Percentiles rank a stretch among this genome's conserved stretches.
Conservation (phyloP, 1,284 basidiomycete species). For the Rhodotorula mucilaginosa region DNA sequence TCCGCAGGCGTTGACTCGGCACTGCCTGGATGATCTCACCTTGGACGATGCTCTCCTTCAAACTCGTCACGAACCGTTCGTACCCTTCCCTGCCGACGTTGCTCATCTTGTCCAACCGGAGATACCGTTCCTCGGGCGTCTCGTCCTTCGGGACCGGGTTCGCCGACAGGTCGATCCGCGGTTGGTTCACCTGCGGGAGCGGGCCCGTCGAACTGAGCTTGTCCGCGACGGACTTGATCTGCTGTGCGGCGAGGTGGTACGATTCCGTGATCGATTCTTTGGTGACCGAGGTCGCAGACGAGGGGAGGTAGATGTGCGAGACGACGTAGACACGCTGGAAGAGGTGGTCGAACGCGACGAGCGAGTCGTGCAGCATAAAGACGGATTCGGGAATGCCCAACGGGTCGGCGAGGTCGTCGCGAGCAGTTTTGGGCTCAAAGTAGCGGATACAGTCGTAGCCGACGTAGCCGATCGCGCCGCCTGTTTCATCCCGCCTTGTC, state of each 20-base stretch:
- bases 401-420: conserved; percentile 63
- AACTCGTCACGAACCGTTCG: conserved; percentile 81
- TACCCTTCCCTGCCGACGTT: conserved; percentile 95
- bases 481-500: conserved; percentile 48
- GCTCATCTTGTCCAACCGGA: conserved; percentile 51
- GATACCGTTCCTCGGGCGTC: conserved; percentile 8
- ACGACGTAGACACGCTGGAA: conserved; percentile 93
- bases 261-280: conserved; percentile 54
- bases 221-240: conserved; percentile 71
- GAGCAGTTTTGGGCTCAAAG: conserved; percentile 87
- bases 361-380: conserved; percentile 93
- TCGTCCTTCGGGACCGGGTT: conserved; percentile 53
- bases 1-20: conserved; percentile 83
- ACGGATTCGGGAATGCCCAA: conserved; percentile 87
- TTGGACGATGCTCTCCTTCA: conserved; percentile 91
- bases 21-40: conserved; percentile 99
- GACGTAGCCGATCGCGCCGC: conserved; percentile 96
- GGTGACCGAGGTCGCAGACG: conserved; percentile 48
- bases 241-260: conserved; percentile 76
- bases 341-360: conserved; percentile 96
- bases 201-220: conserved; percentile 54
- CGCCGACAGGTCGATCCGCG: conserved; percentile 54
- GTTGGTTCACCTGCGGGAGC: conserved; percentile 60
- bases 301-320: conserved; percentile 86
- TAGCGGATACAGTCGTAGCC: conserved; percentile 94